Percentiles rank a stretch among this genome's conserved stretches.
Evolutionary conservation across 2,329 filamentous ascomycete genomes (phyloP).

Genomic region (Aureobasidium lini): DNA sequence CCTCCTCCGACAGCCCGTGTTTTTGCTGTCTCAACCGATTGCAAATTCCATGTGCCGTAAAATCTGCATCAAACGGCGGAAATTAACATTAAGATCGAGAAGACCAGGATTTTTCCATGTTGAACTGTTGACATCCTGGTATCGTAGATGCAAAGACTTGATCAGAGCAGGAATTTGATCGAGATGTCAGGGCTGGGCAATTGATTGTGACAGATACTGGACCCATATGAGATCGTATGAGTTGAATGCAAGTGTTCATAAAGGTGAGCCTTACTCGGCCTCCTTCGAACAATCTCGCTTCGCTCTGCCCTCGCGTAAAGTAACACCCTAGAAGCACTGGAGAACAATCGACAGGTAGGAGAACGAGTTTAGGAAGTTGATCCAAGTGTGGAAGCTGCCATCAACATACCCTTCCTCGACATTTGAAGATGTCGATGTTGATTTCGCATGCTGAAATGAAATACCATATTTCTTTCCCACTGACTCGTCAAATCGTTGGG

Average conservation of each 20-base stretch:
- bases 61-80: background rate
- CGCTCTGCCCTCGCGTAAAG: background rate
- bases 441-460: background rate
- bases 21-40: conserved; percentile 6
- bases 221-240: background rate
- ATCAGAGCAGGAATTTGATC: background rate
- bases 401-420: background rate
- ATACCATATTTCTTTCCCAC: background rate
- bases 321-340: background rate
- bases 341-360: background rate
- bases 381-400: background rate
- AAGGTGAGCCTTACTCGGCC: background rate
- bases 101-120: background rate
- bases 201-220: background rate
- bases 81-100: background rate
- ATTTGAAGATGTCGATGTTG: background rate
- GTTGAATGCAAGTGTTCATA: background rate
- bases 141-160: background rate
- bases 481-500: no score
- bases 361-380: background rate
- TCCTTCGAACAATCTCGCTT: background rate
- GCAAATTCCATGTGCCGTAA: background rate
- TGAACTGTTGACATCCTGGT: background rate
- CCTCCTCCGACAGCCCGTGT: conserved; percentile 1
- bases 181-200: background rate